Percentiles rank a stretch among this genome's conserved stretches.
Evolutionary conservation across 129 eudicot species (phyloP).

Genomic region (Artemisia annua): DNA sequence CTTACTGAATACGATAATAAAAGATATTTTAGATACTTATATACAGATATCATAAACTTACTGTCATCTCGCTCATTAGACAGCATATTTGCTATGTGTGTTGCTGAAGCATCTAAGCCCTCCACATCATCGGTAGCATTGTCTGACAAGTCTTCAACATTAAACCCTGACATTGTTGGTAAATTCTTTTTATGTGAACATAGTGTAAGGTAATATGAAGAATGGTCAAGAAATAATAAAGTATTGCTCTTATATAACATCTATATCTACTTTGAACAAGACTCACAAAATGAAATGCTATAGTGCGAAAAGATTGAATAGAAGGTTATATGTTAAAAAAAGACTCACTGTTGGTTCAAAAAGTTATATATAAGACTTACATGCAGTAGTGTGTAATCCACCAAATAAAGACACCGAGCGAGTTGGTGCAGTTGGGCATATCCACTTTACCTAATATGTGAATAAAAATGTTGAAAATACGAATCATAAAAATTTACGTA

Average conservation of each 20-base stretch:
- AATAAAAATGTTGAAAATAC: background rate
- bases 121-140: conserved; percentile 46
- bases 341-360: too few species aligned
- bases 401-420: conserved; percentile 67
- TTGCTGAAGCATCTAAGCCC: conserved; percentile 60
- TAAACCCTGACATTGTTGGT: conserved; percentile 46
- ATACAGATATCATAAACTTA: conserved; percentile 25
- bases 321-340: too few species aligned
- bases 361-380: conserved; percentile 34
- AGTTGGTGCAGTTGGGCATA: conserved; percentile 84
- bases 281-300: background rate
- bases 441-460: conserved; percentile 54
- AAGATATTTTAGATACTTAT: background rate
- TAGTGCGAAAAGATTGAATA: too few species aligned
- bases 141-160: conserved; percentile 51
- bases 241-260: background rate
- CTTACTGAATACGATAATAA: background rate
- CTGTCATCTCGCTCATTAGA: conserved; percentile 52
- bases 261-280: background rate
- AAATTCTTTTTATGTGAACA: background rate
- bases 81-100: conserved; percentile 49
- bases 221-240: background rate
- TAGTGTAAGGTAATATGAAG: background rate
- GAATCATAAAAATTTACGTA: background rate
- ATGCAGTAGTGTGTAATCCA: conserved; percentile 64